Conservation (phyloP, 257 asterid species). For the Buddleja alternifolia region DNA sequence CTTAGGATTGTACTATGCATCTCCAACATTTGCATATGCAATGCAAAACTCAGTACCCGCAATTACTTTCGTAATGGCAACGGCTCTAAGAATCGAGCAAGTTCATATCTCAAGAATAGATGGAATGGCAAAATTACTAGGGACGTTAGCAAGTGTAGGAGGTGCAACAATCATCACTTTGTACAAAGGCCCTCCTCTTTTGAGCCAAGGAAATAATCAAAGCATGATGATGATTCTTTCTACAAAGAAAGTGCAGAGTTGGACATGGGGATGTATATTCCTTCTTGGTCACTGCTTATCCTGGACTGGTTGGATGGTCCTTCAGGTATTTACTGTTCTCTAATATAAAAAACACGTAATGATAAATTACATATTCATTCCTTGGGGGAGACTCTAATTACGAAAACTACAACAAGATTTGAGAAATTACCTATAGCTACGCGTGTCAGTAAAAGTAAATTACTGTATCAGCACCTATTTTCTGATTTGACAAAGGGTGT, state of each 20-base stretch:
- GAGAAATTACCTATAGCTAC: too few species aligned
- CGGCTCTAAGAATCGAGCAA: conserved; percentile 57
- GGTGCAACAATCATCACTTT: conserved; percentile 80
- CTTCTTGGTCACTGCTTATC: conserved; percentile 81
- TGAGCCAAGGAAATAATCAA: conserved; percentile 29
- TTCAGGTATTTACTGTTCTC: conserved; percentile 49
- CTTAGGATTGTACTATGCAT: conserved; percentile 76
- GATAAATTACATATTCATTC: too few species aligned
- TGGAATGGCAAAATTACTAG: conserved; percentile 76
- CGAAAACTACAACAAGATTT: too few species aligned
- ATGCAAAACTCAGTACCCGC: conserved; percentile 94
- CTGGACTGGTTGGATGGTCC: conserved; percentile 96
- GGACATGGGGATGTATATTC: conserved; percentile 86
- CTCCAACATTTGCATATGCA: conserved; percentile 88
- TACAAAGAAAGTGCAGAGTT: conserved; percentile 46
- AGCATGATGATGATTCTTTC: conserved; percentile 19
- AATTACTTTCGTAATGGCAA: conserved; percentile 68
- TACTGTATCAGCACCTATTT: too few species aligned
- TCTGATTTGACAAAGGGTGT: too few species aligned
- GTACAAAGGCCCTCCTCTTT: conserved; percentile 76
- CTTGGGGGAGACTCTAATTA: too few species aligned
- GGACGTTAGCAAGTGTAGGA: conserved; percentile 77
- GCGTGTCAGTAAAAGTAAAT: too few species aligned
- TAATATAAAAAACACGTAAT: not conserved
- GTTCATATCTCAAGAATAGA: conserved; percentile 56